These are phyloP conservation scores for Eucalyptus regnans DNA, from an alignment of 345 rosid species.

Conservation along the genomic window DNA sequence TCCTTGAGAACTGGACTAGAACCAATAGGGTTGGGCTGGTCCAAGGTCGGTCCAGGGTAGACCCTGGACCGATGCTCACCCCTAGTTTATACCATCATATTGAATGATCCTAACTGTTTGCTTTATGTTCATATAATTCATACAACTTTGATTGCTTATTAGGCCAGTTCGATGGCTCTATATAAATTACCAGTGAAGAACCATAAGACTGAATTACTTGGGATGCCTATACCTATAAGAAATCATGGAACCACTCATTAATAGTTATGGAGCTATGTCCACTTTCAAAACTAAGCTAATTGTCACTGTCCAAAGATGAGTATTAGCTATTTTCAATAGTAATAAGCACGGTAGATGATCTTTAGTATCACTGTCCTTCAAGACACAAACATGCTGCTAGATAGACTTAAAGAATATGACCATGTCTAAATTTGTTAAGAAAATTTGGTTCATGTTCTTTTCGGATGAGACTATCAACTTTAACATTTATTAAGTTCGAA, in stretches of 20 bases:
- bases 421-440: background rate
- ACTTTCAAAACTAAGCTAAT: background rate
- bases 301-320: background rate
- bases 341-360: background rate
- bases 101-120: too few species aligned
- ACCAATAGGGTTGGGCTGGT: too few species aligned
- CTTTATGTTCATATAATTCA: too few species aligned
- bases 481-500: background rate
- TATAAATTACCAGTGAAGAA: too few species aligned
- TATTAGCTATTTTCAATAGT: background rate
- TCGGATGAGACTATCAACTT: background rate
- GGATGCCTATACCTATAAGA: background rate
- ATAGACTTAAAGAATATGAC: background rate
- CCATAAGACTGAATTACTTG: background rate
- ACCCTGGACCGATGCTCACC: too few species aligned
- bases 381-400: background rate
- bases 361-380: background rate
- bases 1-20: too few species aligned
- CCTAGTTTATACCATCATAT: too few species aligned
- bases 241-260: background rate
- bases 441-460: background rate
- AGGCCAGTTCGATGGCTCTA: fast-evolving
- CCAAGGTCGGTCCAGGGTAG: too few species aligned
- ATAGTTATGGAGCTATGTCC: too few species aligned
- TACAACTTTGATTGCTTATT: too few species aligned